Evolutionary conservation across 805 yeast species (phyloP), one percentile per base, ranked within the genome.

Genomic region (Starmerella scarabaei): DNA sequence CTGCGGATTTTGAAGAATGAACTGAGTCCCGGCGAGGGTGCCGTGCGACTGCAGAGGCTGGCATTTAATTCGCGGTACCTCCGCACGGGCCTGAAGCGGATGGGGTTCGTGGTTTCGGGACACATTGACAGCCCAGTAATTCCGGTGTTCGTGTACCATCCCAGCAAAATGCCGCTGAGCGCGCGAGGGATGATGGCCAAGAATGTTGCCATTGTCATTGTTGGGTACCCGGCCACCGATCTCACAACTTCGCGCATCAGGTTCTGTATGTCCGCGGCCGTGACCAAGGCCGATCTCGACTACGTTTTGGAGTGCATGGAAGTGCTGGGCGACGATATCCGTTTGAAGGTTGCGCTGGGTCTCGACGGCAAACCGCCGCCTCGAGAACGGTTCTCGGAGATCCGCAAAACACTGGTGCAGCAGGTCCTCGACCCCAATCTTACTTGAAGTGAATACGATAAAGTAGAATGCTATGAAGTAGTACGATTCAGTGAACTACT

Each of bases 171-270:
- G 93, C 93, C 94, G 20, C 85, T 88, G 0, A 73, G 85, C 47
- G 79, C 94, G 34, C 72, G 94, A 58, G 72, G 75, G 71, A 71
- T 88, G 69, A 72, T 80, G 52, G 74, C 72, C 48, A 67, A 74
- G 61, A 80, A 80, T 38, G 77, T 91, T 45, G 98, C 98, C 3
- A 86, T 88, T 36, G 99, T 91, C 27, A 78, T 88, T 48, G 97
- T 88, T 33, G 95, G 97, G 28, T 91, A 91, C 58, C 99, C 99
- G 9, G 98, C 98, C 1, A 88, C 97, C 0, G 94, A 94, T 27
- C 69, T 91, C 50, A 76, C 83, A 32, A 74, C 85, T 28, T 80
- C 94, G 4, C 75, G 98, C 63, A 85, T 84, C 21, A 75, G 99
- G 60, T 74, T 91, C 53, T 91, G 99, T 68, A 78, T 91, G 52